Conservation (phyloP, 139 green algal species). For the Ulvella scutata region DNA sequence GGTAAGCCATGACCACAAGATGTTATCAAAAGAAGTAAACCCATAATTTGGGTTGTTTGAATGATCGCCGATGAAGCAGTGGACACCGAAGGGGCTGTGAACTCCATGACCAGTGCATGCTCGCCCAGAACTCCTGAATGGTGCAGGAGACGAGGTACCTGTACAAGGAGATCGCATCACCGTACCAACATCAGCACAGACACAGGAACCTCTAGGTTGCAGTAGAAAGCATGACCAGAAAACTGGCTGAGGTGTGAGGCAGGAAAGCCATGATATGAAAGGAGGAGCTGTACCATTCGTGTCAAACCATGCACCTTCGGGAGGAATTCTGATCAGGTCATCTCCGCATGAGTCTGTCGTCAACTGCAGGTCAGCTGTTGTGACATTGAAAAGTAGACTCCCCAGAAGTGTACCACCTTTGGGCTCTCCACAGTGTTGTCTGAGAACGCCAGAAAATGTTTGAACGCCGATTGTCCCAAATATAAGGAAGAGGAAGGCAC, state of each 20-base stretch:
- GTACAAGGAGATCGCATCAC: too few relatives aligned
- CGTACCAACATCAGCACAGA: too few relatives aligned
- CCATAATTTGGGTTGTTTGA: conserved; percentile 35
- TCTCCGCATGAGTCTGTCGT: neutral
- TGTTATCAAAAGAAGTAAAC: conserved; percentile 55
- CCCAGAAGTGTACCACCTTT: neutral
- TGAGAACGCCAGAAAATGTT: conserved; percentile 31
- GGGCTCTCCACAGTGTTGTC: neutral
- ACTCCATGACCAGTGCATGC: neutral
- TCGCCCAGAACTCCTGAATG: neutral
- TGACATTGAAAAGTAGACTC: neutral
- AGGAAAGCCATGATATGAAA: too few relatives aligned
- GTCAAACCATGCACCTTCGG: neutral
- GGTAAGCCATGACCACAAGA: conserved; percentile 43
- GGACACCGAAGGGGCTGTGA: neutral
- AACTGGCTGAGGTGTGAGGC: too few relatives aligned
- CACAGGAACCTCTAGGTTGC: too few relatives aligned
- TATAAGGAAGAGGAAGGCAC: conserved; percentile 48
- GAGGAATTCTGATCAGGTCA: neutral
- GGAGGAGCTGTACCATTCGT: neutral
- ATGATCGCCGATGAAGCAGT: neutral
- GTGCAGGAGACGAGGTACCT: neutral
- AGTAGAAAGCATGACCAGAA: too few relatives aligned
- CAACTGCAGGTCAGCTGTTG: neutral
- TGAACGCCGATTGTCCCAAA: conserved; percentile 58